phyloP scores from a whole-genome alignment of 108 stramenopile genomes.

The Cylindrotheca closterium region DNA sequence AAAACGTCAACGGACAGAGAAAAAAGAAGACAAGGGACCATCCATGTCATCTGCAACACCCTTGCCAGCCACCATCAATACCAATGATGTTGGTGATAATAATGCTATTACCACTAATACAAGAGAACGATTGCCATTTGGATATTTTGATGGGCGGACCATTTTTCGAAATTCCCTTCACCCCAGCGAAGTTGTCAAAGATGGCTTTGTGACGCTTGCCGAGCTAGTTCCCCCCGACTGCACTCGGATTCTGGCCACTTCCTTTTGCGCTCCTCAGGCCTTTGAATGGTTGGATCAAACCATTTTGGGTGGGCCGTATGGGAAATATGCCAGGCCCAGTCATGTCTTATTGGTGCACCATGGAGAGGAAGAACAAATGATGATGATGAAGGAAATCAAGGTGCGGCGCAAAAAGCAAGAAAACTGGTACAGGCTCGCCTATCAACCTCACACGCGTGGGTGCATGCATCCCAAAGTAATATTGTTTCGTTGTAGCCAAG shows the following conservation, averaged over 20 bases:
- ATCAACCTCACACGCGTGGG: neutral
- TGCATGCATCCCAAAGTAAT: conserved; percentile 4
- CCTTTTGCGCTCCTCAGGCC: conserved; percentile 4
- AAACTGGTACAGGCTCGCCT: conserved; percentile 4
- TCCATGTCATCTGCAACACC: too few species aligned
- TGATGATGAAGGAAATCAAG: neutral
- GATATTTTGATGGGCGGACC: conserved; percentile 5
- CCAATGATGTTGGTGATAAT: neutral
- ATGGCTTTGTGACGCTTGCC: conserved; percentile 8
- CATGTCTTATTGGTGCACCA: neutral
- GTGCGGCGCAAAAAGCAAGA: neutral
- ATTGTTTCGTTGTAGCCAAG: neutral
- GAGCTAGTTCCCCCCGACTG: conserved; percentile 8
- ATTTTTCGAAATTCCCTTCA: conserved; percentile 14
- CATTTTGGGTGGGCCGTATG: neutral
- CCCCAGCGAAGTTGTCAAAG: neutral
- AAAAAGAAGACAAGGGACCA: too few species aligned
- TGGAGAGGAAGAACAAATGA: neutral
- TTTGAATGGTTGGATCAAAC: neutral
- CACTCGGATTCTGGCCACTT: neutral
- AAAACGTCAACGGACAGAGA: too few species aligned
- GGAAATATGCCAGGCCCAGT: neutral
- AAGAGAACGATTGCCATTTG: conserved; percentile 3
- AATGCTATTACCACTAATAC: neutral
- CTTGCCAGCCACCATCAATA: neutral